Evolutionary conservation across 306 rosid species (phyloP), one percentile per base, ranked within the genome.

Genomic region (Acacia melanoxylon): DNA sequence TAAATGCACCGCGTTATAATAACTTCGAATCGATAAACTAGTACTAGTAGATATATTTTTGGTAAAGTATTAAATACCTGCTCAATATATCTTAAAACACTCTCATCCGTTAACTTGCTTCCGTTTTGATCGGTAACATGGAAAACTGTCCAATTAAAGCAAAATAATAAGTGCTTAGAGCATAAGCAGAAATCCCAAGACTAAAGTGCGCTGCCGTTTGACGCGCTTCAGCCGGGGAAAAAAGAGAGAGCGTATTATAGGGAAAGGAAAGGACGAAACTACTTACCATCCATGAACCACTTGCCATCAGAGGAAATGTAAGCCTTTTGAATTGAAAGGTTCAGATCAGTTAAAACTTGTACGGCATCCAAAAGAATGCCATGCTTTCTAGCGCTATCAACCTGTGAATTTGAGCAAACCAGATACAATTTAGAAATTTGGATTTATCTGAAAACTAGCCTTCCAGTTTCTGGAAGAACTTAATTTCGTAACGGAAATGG

Each of bases 251-350:
- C 20, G 6, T n/a, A 81, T 25, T 27, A 45, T 10, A 37, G 62
- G 58, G 27, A 80, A 54, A 12, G 25, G 16, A n/a, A 40, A 86
- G 33, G 19, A 44, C 8, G 17, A 56, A 20, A 49, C 5, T 61
- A 70, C 89, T 75, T 82, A 95, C 99, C 99, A 88, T 92, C 97
- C 99, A 95, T 95, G 93, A 92, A 93, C 99, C 99, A 95, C 45
- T 73, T 88, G 48, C 97, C 99, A 85, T 95, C 99, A 1, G 98
- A 94, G 59, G 97, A 95, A 83, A 95, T 91, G 79, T 95, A 92
- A 2, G 98, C 99, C 76, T 95, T 95, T 86, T 91, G 89, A 29
- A 95, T 95, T 10, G 86, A 82, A 77, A 95, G 96, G 68, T 95
- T 92, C 15, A 92, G 81, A 85, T 95, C 99, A 40, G 93, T 90